These are phyloP conservation scores for Diaporthe batatas DNA, from an alignment of 2,329 filamentous ascomycete species.

Conservation along the genomic window DNA sequence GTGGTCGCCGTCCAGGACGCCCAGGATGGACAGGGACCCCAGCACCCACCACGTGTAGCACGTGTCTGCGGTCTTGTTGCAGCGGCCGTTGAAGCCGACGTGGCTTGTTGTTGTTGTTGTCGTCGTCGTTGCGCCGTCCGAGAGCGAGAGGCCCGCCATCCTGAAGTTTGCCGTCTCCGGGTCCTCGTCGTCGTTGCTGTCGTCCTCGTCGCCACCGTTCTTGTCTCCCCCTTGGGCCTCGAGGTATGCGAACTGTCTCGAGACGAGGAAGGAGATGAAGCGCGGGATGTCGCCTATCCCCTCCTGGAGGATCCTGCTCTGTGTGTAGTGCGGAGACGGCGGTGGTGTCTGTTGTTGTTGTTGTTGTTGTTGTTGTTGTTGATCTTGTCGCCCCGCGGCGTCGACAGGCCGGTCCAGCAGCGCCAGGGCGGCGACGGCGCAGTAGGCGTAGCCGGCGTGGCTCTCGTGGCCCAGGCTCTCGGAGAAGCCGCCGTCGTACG, in stretches of 20 bases:
- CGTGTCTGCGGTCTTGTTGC: constrained; percentile 93
- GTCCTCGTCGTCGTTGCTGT: constrained; percentile 47
- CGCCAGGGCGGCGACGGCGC: constrained; percentile 81
- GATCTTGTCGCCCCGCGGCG: constrained; percentile 40
- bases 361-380: too few relatives aligned
- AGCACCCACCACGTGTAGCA: constrained; percentile 96
- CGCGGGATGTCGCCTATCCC: constrained; percentile 56
- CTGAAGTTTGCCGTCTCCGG: constrained; percentile 48
- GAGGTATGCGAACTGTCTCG: constrained; percentile 71
- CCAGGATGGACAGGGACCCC: constrained; percentile 67
- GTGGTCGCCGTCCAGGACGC: constrained; percentile 63
- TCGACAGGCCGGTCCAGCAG: constrained; percentile 76
- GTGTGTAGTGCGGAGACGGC: constrained; percentile 35
- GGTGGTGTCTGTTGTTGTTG: not conserved
- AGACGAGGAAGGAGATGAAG: constrained; percentile 67
- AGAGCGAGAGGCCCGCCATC: constrained; percentile 53
- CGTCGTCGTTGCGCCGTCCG: constrained; percentile 43
- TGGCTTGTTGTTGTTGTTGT: constrained; percentile 44
- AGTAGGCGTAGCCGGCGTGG: constrained; percentile 93
- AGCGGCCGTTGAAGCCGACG: constrained; percentile 88
- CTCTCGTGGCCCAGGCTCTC: constrained; percentile 85
- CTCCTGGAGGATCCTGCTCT: constrained; percentile 53
- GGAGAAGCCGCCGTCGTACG: constrained; percentile 87
- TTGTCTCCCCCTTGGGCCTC: constrained; percentile 55
- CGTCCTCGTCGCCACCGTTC: constrained; percentile 54